Conservation (phyloP, 1,284 basidiomycete genomes). For the Phellopilus nigrolimitatus region DNA sequence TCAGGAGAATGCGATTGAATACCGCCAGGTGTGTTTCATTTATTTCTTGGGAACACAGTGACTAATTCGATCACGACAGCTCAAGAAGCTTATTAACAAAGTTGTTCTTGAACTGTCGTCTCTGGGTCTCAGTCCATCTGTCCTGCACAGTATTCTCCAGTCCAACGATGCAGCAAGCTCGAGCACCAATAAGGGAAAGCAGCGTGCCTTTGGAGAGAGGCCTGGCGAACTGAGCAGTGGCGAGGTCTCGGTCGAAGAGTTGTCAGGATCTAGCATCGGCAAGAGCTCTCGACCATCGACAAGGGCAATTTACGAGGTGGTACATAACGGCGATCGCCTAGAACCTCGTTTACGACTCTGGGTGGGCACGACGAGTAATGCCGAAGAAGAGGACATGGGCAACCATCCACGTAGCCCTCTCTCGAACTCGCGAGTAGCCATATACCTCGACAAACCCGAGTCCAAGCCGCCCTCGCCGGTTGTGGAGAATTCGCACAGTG, state of each 20-base stretch:
- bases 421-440: constrained; percentile 5
- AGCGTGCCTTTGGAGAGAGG: constrained; percentile 20
- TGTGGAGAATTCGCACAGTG: neutral
- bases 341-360: constrained; percentile 54
- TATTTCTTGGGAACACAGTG: neutral
- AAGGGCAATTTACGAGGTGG: constrained; percentile 45
- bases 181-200: constrained; percentile 20
- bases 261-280: neutral
- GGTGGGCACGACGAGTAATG: constrained; percentile 25
- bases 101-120: constrained; percentile 78
- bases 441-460: constrained; percentile 14
- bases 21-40: constrained; percentile 57
- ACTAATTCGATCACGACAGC: constrained; percentile 38
- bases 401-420: neutral
- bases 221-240: constrained; percentile 6
- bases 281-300: constrained; percentile 4
- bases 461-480: constrained; percentile 5
- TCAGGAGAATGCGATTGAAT: constrained; percentile 78
- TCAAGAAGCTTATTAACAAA: constrained; percentile 91
- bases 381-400: neutral
- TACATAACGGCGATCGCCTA: constrained; percentile 40
- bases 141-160: constrained; percentile 47
- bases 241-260: neutral
- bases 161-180: constrained; percentile 21
- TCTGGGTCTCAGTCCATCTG: constrained; percentile 66